These are phyloP conservation scores for Liriodendron chinense DNA, from an alignment of 164 flowering plant species.

Conservation along the genomic window DNA sequence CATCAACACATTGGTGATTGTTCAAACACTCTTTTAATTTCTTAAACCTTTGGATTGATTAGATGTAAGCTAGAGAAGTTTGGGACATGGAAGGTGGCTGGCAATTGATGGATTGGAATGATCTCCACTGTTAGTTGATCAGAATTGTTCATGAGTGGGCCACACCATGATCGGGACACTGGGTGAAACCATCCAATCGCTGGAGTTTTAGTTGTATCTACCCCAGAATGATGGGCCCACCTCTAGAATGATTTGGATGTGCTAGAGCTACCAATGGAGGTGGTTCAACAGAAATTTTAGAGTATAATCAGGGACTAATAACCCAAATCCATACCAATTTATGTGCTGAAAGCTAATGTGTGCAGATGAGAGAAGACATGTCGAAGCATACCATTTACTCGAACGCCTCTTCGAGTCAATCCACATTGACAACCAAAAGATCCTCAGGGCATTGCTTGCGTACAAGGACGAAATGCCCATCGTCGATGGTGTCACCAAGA, in stretches of 20 bases:
- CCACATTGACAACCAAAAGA: conserved; percentile 72
- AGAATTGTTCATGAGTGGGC: too few relatives aligned
- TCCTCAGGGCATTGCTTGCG: conserved; percentile 48
- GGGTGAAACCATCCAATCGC: too few relatives aligned
- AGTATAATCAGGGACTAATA: not conserved
- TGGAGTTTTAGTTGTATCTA: too few relatives aligned
- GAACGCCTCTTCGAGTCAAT: conserved; percentile 35
- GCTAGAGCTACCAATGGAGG: too few relatives aligned
- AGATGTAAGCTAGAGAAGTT: not conserved
- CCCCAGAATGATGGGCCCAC: too few relatives aligned
- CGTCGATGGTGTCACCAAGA: conserved; percentile 47
- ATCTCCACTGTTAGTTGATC: not conserved
- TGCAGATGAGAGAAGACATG: conserved; percentile 51
- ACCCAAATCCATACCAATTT: not conserved
- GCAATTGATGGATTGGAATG: not conserved
- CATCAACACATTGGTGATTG: conserved; percentile 48
- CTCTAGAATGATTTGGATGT: too few relatives aligned
- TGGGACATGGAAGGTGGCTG: too few relatives aligned
- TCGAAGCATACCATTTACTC: conserved; percentile 43
- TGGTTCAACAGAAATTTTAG: not conserved
- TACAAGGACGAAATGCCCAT: conserved; percentile 59
- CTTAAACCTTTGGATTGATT: not conserved
- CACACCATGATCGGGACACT: too few relatives aligned
- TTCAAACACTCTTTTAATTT: not conserved
- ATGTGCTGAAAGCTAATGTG: not conserved